Evolutionary conservation across 208 protist genomes (phyloP).

Genomic region (Acanthamoeba lenticulata): DNA sequence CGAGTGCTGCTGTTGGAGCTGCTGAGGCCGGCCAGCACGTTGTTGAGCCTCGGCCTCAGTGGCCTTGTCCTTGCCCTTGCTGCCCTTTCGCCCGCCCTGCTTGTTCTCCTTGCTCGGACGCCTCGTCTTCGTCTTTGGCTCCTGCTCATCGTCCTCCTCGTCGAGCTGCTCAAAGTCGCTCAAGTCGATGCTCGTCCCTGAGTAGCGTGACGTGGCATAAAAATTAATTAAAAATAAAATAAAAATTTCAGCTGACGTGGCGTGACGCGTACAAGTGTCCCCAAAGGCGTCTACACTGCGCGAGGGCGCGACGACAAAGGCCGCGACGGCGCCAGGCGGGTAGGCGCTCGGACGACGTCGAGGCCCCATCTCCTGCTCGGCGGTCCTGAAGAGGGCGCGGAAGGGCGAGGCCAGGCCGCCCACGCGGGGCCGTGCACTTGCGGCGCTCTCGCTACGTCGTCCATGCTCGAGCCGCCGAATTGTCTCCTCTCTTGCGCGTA

Average conservation of each 20-base stretch:
- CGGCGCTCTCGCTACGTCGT: background rate
- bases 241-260: background rate
- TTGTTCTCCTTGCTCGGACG: background rate
- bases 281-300: background rate
- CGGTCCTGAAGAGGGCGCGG: background rate
- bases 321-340: background rate
- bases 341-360: background rate
- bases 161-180: background rate
- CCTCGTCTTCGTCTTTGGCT: background rate
- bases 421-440: too few species aligned
- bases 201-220: background rate
- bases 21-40: too few species aligned
- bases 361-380: background rate
- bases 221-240: background rate
- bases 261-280: background rate
- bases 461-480: too few species aligned
- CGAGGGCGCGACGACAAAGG: background rate
- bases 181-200: slow-evolving; percentile 7
- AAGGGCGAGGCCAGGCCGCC: background rate
- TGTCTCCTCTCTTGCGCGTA: too few species aligned
- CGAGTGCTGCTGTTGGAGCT: too few species aligned
- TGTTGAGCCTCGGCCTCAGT: too few species aligned
- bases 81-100: background rate
- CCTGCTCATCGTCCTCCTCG: background rate
- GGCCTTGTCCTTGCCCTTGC: background rate